These are phyloP conservation scores for Backusella macrospora DNA, from an alignment of 192 early-diverging fungal genomes.

Conservation along the genomic window DNA sequence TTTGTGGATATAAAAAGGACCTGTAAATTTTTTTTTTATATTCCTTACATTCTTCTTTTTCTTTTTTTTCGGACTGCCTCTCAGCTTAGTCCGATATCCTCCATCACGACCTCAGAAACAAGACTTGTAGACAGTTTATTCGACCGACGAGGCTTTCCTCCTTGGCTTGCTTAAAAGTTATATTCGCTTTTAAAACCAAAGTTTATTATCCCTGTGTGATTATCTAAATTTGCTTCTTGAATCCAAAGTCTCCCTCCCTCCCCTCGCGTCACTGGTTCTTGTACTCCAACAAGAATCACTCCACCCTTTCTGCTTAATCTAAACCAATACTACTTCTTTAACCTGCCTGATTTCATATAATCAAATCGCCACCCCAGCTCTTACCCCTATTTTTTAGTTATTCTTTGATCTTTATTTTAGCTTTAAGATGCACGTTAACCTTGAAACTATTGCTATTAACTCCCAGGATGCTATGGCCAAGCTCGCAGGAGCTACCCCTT, in stretches of 20 bases:
- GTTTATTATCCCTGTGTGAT: constrained; percentile 23
- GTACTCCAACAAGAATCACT: background rate
- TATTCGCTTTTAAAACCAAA: constrained; percentile 18
- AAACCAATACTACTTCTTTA: background rate
- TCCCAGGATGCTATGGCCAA: background rate
- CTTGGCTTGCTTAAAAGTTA: constrained; percentile 34
- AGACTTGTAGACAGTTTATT: constrained; percentile 40
- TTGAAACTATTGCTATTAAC: constrained; percentile 31
- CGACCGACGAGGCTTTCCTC: constrained; percentile 37
- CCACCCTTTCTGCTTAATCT: background rate
- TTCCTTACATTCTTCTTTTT: constrained; percentile 9
- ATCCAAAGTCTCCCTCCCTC: constrained; percentile 2
- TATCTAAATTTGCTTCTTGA: constrained; percentile 4
- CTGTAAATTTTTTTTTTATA: background rate
- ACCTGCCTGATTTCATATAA: background rate
- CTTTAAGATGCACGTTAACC: constrained; percentile 27
- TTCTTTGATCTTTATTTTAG: constrained; percentile 4
- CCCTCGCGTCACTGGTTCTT: constrained; percentile 4
- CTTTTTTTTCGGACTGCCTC: constrained; percentile 31
- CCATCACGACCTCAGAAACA: constrained; percentile 43
- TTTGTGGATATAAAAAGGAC: background rate
- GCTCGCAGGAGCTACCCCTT: background rate
- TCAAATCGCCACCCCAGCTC: background rate
- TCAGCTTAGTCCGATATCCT: constrained; percentile 30
- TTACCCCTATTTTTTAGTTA: constrained; percentile 3